phyloP scores from a whole-genome alignment of 805 yeast genomes.

The Wickerhamomyces xylosicus region DNA sequence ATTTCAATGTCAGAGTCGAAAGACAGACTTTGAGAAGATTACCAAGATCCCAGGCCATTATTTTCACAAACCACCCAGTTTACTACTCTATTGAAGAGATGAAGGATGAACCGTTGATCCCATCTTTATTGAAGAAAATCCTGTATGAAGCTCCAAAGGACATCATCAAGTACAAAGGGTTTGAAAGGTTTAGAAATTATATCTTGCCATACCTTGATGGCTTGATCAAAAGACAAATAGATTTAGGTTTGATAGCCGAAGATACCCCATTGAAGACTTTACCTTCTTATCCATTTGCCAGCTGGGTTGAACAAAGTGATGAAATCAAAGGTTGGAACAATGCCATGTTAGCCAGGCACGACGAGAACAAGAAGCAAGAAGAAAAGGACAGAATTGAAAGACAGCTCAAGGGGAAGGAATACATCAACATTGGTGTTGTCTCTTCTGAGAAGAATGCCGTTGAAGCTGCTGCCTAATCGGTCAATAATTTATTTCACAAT shows the following conservation, averaged over 20 bases:
- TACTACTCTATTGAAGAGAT: conserved; percentile 72
- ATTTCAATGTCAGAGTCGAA: conserved; percentile 62
- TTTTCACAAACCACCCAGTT: conserved; percentile 71
- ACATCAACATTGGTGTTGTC: conserved; percentile 2
- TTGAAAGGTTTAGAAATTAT: conserved; percentile 49
- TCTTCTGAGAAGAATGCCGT: background rate
- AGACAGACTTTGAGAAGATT: conserved; percentile 61
- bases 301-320: conserved; percentile 29
- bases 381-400: conserved; percentile 3
- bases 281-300: conserved; percentile 57
- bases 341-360: conserved; percentile 18
- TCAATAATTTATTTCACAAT: background rate
- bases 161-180: conserved; percentile 55
- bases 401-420: conserved; percentile 4
- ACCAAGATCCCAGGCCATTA: conserved; percentile 55
- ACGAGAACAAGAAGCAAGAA: conserved; percentile 4
- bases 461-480: background rate
- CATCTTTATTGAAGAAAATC: conserved; percentile 52
- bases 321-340: conserved; percentile 32
- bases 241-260: conserved; percentile 39
- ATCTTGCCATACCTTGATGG: conserved; percentile 45
- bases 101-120: conserved; percentile 72
- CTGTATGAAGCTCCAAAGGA: conserved; percentile 57
- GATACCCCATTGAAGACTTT: conserved; percentile 50
- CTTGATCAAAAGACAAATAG: conserved; percentile 47